These are phyloP conservation scores for Henckelia pumila DNA, from an alignment of 257 asterid species.

Conservation along the genomic window DNA sequence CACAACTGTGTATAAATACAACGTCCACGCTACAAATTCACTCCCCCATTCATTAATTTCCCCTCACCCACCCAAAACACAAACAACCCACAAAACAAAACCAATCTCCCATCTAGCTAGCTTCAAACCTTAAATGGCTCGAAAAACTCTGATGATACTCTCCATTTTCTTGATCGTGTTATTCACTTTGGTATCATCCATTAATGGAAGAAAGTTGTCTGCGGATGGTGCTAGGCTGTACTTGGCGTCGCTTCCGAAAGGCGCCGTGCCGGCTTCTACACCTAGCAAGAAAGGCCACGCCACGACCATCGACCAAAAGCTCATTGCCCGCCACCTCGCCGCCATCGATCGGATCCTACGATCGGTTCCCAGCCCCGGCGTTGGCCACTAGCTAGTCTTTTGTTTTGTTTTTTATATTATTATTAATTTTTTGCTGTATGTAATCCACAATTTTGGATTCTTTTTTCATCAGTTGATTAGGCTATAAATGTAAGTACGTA, in stretches of 20 bases:
- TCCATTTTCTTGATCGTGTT: conserved; percentile 22
- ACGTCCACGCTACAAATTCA: background rate
- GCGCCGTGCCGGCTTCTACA: conserved; percentile 23
- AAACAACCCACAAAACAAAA: background rate
- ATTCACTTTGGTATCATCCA: conserved; percentile 17
- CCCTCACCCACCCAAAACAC: conserved; percentile 19
- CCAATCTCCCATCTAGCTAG: background rate
- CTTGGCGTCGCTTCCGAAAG: conserved; percentile 24
- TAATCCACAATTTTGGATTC: background rate
- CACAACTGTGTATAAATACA: background rate
- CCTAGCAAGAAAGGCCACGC: conserved; percentile 38
- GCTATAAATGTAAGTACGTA: background rate
- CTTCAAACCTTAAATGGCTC: conserved; percentile 15
- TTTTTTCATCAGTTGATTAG: background rate
- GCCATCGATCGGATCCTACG: conserved; percentile 31
- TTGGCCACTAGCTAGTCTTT: conserved; percentile 27
- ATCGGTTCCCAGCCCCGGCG: conserved; percentile 38
- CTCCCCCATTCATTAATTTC: background rate
- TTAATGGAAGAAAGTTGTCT: conserved; percentile 29
- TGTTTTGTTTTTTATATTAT: too few species aligned
- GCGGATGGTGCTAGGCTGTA: conserved; percentile 18
- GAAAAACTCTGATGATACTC: background rate
- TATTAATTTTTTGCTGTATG: background rate
- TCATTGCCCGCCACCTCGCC: conserved; percentile 32
- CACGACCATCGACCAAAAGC: conserved; percentile 22